These are phyloP conservation scores for Tanacetum coccineum DNA, from an alignment of 129 eudicot species.

Conservation along the genomic window DNA sequence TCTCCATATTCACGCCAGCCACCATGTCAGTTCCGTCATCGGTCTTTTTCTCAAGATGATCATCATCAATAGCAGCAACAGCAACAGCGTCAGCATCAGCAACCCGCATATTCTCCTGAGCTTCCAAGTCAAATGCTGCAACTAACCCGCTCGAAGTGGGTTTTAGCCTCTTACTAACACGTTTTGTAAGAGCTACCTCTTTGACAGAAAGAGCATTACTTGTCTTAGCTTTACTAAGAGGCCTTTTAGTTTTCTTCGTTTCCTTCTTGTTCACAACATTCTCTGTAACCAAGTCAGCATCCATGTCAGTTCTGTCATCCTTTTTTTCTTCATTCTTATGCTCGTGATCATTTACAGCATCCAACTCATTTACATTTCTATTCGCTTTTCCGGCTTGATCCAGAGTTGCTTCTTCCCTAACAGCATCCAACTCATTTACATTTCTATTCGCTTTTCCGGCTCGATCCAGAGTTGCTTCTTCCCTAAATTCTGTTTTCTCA, in stretches of 20 bases:
- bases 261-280: slow-evolving; percentile 12
- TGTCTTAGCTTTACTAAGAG: slow-evolving; percentile 20
- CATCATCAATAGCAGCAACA: slow-evolving; percentile 8
- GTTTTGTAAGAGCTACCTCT: background rate
- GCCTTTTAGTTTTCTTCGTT: background rate
- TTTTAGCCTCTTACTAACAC: slow-evolving; percentile 5
- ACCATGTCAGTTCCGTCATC: background rate
- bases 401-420: slow-evolving; percentile 22
- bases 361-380: slow-evolving; percentile 19
- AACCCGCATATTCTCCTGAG: slow-evolving; percentile 13
- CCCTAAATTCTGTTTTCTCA: slow-evolving; percentile 24
- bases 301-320: background rate
- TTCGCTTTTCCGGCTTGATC: slow-evolving; percentile 21
- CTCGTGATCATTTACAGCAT: slow-evolving; percentile 16
- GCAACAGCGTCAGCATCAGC: slow-evolving; percentile 21
- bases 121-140: background rate
- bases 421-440: slow-evolving; percentile 16
- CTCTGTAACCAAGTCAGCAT: slow-evolving; percentile 1
- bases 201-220: slow-evolving; percentile 13
- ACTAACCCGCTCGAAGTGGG: too few species aligned
- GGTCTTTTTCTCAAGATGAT: slow-evolving; percentile 17
- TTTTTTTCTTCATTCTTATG: slow-evolving; percentile 9
- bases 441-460: slow-evolving; percentile 27
- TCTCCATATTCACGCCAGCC: slow-evolving; percentile 3
- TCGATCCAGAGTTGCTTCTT: slow-evolving; percentile 16